Percentiles rank a stretch among this genome's conserved stretches.
These are phyloP conservation scores for Auricularia sp. DNA, from an alignment of 768 basidiomycete species.

Conservation along the genomic window DNA sequence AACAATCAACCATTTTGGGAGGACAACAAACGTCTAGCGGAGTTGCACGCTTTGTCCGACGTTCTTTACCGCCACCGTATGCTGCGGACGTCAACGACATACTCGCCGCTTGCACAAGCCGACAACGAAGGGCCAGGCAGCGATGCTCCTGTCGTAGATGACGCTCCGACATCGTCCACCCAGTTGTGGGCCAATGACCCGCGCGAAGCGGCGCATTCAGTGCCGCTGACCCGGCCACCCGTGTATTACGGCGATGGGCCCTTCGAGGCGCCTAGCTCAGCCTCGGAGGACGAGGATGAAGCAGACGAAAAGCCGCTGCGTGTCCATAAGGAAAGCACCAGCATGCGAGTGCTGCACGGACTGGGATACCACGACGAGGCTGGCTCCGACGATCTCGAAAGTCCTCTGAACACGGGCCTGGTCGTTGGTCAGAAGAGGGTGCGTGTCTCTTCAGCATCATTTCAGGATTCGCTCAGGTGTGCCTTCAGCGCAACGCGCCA, in stretches of 20 bases:
- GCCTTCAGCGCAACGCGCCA: conserved; percentile 23
- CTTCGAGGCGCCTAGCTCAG: conserved; percentile 73
- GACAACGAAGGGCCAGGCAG: background rate
- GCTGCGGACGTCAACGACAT: background rate
- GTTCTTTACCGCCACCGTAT: no score
- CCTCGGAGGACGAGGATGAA: conserved; percentile 46
- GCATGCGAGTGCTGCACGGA: conserved; percentile 28
- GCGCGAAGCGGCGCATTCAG: conserved; percentile 5
- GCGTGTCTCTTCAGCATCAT: background rate
- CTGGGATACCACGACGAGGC: background rate
- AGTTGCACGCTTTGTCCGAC: no score
- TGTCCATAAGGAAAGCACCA: background rate
- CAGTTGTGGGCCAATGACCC: background rate
- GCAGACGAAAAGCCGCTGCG: conserved; percentile 35
- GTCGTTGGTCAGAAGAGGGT: background rate
- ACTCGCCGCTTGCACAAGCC: background rate
- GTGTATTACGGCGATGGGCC: conserved; percentile 67
- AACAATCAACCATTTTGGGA: no score
- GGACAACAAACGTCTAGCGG: no score
- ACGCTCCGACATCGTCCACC: background rate
- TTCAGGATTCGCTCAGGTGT: background rate
- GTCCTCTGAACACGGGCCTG: background rate
- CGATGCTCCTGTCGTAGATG: background rate
- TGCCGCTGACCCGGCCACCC: conserved; percentile 17
- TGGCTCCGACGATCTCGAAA: background rate